Conservation (phyloP, 2,329 filamentous ascomycete species). For the Penicillium sp. region DNA sequence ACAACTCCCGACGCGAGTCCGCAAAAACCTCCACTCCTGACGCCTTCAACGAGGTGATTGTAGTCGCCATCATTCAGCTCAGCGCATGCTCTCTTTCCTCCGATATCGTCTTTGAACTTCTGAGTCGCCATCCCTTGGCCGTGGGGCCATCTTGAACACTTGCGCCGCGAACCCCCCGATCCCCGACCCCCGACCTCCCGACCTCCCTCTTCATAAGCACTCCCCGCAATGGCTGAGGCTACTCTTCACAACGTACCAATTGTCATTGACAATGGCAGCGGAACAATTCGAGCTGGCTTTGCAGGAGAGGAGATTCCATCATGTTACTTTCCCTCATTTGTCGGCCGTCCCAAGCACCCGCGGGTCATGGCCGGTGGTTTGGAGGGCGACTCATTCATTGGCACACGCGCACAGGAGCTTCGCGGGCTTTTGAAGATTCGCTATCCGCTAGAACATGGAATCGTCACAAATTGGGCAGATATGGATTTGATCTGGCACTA, state of each 20-base stretch:
- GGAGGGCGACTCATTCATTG: conserved; percentile 97
- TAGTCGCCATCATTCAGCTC: conserved; percentile 15
- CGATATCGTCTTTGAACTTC: conserved; percentile 9
- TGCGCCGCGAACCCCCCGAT: conserved; percentile 22
- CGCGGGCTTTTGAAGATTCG: conserved; percentile 92
- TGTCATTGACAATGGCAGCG: conserved; percentile 98
- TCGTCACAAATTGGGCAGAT: conserved; percentile 99
- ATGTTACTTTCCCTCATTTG: conserved; percentile 96
- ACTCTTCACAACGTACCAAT: conserved; percentile 94
- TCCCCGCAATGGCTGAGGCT: conserved; percentile 62
- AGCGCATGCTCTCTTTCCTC: conserved; percentile 15
- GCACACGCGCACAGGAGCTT: conserved; percentile 85
- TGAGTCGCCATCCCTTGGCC: conserved; percentile 30
- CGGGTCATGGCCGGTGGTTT: conserved; percentile 94
- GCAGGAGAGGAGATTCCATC: conserved; percentile 95
- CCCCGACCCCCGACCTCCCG: no score
- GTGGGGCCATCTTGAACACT: conserved; percentile 35
- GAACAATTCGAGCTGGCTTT: conserved; percentile 95
- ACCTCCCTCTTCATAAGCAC: conserved; percentile 20
- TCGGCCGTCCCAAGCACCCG: conserved; percentile 92
- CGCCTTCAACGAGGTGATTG: conserved; percentile 14
- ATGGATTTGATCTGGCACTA: conserved; percentile 99
- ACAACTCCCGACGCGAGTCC: conserved; percentile 34
- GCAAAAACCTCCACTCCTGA: conserved; percentile 23
- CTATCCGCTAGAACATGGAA: conserved; percentile 95